Evolutionary conservation across 306 rosid species (phyloP).

Genomic region (Luffa acutangula): DNA sequence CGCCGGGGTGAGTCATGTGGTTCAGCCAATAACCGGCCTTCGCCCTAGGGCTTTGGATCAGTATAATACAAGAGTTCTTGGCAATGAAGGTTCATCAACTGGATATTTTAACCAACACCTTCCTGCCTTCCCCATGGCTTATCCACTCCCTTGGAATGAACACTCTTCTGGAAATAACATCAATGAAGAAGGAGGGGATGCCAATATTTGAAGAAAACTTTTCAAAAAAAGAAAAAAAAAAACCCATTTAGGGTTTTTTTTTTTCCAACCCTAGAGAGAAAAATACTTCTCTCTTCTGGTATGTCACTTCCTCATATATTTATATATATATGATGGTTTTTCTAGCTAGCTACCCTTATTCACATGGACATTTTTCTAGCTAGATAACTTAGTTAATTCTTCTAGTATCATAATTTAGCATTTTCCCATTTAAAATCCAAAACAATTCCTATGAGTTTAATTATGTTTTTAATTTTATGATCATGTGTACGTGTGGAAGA

Average conservation of each 20-base stretch:
- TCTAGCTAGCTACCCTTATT: slow-evolving; percentile 3
- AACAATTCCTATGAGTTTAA: not conserved
- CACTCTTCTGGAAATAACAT: slow-evolving; percentile 20
- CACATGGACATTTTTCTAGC: slow-evolving; percentile 13
- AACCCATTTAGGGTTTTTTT: slow-evolving; percentile 50
- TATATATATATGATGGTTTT: slow-evolving; percentile 21
- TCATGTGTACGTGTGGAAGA: not conserved
- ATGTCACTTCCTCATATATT: slow-evolving; percentile 8
- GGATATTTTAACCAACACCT: slow-evolving; percentile 21
- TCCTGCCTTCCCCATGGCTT: slow-evolving; percentile 35
- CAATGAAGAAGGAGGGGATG: slow-evolving; percentile 43
- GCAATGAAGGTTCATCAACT: slow-evolving; percentile 24
- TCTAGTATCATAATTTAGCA: not conserved
- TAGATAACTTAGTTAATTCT: slow-evolving; percentile 15
- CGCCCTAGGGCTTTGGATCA: slow-evolving; percentile 23
- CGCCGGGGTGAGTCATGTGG: slow-evolving; percentile 11
- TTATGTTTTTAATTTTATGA: not conserved
- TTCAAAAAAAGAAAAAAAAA: not conserved
- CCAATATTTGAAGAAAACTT: slow-evolving; percentile 23
- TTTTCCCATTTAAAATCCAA: not conserved
- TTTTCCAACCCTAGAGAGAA: slow-evolving; percentile 22
- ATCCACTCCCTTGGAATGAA: slow-evolving; percentile 63
- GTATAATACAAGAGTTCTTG: slow-evolving; percentile 18
- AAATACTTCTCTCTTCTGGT: slow-evolving; percentile 7
- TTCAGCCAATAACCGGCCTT: slow-evolving; percentile 12